phyloP scores from a whole-genome alignment of 148 eudicot species.

The Vaccinium vitisidaea region DNA sequence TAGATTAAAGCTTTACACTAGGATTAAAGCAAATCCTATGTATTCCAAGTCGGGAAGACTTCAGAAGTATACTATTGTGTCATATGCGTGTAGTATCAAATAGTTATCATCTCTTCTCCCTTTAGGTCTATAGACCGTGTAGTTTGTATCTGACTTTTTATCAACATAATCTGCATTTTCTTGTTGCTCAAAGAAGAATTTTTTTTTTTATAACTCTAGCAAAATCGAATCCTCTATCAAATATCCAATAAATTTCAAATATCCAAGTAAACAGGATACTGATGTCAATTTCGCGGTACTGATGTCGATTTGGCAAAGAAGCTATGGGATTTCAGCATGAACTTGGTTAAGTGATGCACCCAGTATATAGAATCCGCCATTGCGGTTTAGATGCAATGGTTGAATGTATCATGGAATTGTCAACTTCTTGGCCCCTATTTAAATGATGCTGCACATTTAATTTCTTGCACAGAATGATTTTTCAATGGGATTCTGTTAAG shows the following conservation, averaged over 20 bases:
- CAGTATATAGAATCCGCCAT: background rate
- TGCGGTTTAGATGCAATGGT: background rate
- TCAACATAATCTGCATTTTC: no score
- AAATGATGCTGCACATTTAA: no score
- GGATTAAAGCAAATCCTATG: no score
- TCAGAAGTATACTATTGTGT: conserved; percentile 16
- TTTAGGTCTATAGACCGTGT: no score
- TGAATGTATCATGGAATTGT: background rate
- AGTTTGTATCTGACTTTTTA: no score
- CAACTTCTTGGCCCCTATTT: background rate
- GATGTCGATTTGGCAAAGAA: conserved; percentile 21
- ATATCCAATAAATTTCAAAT: no score
- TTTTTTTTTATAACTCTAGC: conserved; percentile 6
- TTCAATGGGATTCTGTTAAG: background rate
- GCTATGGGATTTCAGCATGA: conserved; percentile 30
- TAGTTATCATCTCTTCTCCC: no score
- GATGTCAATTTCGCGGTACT: conserved; percentile 15
- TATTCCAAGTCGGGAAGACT: no score
- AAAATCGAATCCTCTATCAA: background rate
- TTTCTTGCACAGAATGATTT: background rate
- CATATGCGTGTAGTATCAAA: conserved; percentile 15
- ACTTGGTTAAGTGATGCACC: conserved; percentile 11
- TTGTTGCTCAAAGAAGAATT: no score
- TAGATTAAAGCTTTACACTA: no score
- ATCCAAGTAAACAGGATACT: conserved; percentile 13